A percentile compares a stretch with the other conserved stretches of the same genome.
Evolutionary conservation across 306 rosid species (phyloP).

Genomic region (Rubus parviflorus): DNA sequence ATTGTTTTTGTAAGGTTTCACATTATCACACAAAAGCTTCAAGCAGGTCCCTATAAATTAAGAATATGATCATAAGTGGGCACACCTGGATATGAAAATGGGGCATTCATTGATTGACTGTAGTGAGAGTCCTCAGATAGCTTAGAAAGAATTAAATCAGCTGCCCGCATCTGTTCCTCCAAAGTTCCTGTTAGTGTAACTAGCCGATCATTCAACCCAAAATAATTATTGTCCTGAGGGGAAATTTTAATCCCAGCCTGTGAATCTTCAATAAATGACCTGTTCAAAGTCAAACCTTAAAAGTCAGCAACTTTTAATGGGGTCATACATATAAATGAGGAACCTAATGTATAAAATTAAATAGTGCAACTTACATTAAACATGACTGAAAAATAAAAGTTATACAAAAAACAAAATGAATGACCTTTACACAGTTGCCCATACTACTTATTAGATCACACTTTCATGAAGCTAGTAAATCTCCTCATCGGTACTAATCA

Average conservation of each 20-base stretch:
- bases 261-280: constrained; percentile 97
- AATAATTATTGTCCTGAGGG: constrained; percentile 94
- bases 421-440: neutral
- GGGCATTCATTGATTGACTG: constrained; percentile 84
- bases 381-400: neutral
- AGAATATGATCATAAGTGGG: constrained; percentile 19
- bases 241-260: constrained; percentile 99
- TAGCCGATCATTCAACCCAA: constrained; percentile 89
- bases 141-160: constrained; percentile 86
- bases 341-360: neutral
- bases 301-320: constrained; percentile 27
- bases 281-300: constrained; percentile 37
- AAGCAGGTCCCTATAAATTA: neutral
- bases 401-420: neutral
- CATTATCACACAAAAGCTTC: constrained; percentile 1
- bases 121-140: constrained; percentile 93
- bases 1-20: neutral
- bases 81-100: constrained; percentile 93
- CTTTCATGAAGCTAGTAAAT: constrained; percentile 1
- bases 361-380: neutral
- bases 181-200: constrained; percentile 88
- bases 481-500: neutral
- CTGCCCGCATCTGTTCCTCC: constrained; percentile 91
- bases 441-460: neutral
- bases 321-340: constrained; percentile 23